Percentiles rank a stretch among this genome's conserved stretches.
phyloP scores from a whole-genome alignment of 2,329 filamentous ascomycete genomes.

The Teratosphaeria viscida region DNA sequence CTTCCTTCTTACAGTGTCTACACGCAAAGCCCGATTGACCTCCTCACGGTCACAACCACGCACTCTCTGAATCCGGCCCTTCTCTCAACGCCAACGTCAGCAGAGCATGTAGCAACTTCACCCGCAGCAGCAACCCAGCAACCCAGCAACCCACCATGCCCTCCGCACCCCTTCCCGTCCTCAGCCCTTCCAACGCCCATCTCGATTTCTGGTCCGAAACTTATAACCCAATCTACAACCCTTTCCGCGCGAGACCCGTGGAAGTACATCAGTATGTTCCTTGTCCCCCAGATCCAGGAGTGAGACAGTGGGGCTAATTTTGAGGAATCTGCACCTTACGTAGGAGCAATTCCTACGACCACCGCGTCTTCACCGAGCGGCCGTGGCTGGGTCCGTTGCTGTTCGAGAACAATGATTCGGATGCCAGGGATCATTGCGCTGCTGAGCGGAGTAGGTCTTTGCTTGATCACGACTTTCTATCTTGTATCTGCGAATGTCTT shows the following conservation, averaged over 20 bases:
- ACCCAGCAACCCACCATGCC: neutral
- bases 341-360: conserved; percentile 33
- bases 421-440: conserved; percentile 68
- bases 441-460: conserved; percentile 54
- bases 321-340: neutral
- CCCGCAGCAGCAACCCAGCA: neutral
- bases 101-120: neutral
- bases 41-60: no score
- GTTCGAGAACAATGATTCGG: conserved; percentile 64
- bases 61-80: no score
- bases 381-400: conserved; percentile 58
- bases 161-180: neutral
- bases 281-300: neutral
- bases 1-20: no score
- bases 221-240: conserved; percentile 45
- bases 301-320: neutral
- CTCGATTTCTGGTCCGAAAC: conserved; percentile 21
- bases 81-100: neutral
- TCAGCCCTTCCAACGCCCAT: conserved; percentile 10
- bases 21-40: no score
- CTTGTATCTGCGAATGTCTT: no score
- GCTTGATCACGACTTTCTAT: no score
- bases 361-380: conserved; percentile 45
- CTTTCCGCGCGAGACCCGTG: conserved; percentile 39
- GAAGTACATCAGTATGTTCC: conserved; percentile 37